Base-by-base conservation (phyloP, 148 eudicot species). In the Camellia japonica region DNA sequence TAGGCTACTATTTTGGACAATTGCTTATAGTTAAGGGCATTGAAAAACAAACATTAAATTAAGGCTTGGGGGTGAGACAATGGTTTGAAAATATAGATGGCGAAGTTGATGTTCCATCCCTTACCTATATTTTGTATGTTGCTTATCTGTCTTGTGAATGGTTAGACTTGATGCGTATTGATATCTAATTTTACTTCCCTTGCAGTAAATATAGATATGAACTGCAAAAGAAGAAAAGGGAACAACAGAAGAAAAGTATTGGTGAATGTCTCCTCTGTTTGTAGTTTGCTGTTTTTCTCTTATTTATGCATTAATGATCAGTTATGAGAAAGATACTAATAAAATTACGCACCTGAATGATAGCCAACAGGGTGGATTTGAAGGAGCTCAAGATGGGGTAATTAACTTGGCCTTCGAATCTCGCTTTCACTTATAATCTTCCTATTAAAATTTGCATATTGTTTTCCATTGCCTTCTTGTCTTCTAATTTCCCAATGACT, bases 321-420 rank as follows among this genome's bases (percentile, higher is more conserved):
- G 62, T 64, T 67, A 43, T 42, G 79, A 54, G 67, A 75, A 81
- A 46, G 73, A 83, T 79, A 49, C 84, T 89, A 79, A 90, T 66
- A 12, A 43, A 8, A 73, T 68, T 83, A 30, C 72, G 67, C 68
- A 82, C 58, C 82, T 80, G 80, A 80, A 81, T 89, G 76, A 82
- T 84, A 95, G 98, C 92, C 73, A 88, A 81, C 80, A 93, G 94
- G 78, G 84, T 89, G 97, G 94, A 90, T 75, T 54, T 89, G 84
- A 95, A 95, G 85, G 98, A 95, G 85, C 93, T 95, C 65, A 95
- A 93, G 87, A 93, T 93, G 98, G 98, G 98, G 98, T 95, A 89
- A 77, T 80, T 30, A 44, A 70, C 61, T 56, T 13, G 68, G 47
- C 58, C 67, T 66, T 42, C 7, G 12, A 49, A 15, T 60, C 51